Evolutionary conservation across 352 stramenopile species (phyloP).

Genomic region (Phytophthora constricta): DNA sequence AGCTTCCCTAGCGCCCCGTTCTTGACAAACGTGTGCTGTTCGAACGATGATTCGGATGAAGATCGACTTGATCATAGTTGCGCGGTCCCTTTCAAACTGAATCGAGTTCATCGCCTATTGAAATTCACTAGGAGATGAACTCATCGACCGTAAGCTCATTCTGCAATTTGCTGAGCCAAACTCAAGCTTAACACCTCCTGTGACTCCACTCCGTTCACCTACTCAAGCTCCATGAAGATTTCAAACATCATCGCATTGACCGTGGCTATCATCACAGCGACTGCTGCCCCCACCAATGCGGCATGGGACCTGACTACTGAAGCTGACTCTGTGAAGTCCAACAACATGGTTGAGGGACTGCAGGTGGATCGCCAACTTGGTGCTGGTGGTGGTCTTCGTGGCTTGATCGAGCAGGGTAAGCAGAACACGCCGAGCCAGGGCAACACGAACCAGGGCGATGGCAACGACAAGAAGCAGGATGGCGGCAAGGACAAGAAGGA

Average conservation of each 20-base stretch:
- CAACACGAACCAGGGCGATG: no score
- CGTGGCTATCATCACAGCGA: constrained; percentile 30
- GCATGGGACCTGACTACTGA: constrained; percentile 27
- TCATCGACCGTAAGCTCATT: constrained; percentile 39
- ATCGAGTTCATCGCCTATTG: no score
- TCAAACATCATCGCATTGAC: constrained; percentile 40
- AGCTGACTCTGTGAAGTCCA: constrained; percentile 6
- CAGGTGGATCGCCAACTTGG: constrained; percentile 27
- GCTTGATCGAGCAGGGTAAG: background rate
- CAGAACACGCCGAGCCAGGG: background rate
- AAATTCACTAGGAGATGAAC: no score
- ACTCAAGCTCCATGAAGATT: constrained; percentile 35
- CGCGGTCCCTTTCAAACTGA: no score
- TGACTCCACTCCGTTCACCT: background rate
- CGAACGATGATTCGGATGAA: no score
- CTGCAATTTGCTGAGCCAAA: constrained; percentile 38
- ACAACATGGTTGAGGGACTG: constrained; percentile 12
- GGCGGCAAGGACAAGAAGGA: constrained; percentile 1
- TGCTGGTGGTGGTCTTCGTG: constrained; percentile 26
- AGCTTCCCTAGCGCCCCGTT: no score
- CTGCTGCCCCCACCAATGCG: constrained; percentile 25
- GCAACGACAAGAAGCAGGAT: constrained; percentile 1
- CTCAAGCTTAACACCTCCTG: no score
- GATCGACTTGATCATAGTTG: no score
- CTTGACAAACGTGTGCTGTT: no score